Evolutionary conservation across 495 filamentous ascomycete genomes (phyloP).

Genomic region (Podospora tetraspora): DNA sequence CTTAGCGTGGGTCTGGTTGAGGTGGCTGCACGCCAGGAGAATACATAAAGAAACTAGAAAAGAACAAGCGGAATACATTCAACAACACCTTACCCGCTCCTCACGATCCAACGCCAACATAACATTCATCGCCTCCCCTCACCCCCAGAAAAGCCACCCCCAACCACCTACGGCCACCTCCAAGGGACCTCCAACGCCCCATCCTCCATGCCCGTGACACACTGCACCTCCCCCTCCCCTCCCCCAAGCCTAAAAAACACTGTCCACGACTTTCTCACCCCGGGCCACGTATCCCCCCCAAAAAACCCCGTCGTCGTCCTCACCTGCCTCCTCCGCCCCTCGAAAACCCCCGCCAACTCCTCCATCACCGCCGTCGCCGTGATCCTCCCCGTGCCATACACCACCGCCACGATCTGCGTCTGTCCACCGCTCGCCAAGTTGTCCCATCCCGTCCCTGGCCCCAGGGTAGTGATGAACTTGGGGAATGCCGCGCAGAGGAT

Average conservation of each 20-base stretch:
- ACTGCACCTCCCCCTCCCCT: constrained; percentile 21
- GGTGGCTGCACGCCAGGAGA: too few species aligned
- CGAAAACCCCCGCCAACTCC: constrained; percentile 19
- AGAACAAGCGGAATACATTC: too few species aligned
- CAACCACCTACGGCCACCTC: constrained; percentile 5
- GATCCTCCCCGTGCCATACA: constrained; percentile 22
- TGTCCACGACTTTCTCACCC: constrained; percentile 24
- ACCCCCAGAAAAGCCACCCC: too few species aligned
- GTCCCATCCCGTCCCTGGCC: constrained; percentile 11
- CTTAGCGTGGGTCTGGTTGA: too few species aligned
- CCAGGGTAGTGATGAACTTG: constrained; percentile 6
- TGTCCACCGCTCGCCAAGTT: neutral
- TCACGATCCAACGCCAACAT: too few species aligned
- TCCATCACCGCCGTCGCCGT: constrained; percentile 21
- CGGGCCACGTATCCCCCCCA: constrained; percentile 22
- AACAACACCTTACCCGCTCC: too few species aligned
- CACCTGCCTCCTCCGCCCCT: constrained; percentile 23
- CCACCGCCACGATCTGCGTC: constrained; percentile 24
- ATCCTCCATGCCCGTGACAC: constrained; percentile 28
- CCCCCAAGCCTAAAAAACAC: constrained; percentile 23
- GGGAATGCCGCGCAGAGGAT: neutral
- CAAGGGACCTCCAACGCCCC: constrained; percentile 27
- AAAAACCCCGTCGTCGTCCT: constrained; percentile 26
- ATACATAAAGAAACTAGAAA: too few species aligned
- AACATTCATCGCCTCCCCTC: too few species aligned